These are phyloP conservation scores for Pseudogymnoascus verrucosus DNA, from an alignment of 2,329 filamentous ascomycete species.

Conservation along the genomic window DNA sequence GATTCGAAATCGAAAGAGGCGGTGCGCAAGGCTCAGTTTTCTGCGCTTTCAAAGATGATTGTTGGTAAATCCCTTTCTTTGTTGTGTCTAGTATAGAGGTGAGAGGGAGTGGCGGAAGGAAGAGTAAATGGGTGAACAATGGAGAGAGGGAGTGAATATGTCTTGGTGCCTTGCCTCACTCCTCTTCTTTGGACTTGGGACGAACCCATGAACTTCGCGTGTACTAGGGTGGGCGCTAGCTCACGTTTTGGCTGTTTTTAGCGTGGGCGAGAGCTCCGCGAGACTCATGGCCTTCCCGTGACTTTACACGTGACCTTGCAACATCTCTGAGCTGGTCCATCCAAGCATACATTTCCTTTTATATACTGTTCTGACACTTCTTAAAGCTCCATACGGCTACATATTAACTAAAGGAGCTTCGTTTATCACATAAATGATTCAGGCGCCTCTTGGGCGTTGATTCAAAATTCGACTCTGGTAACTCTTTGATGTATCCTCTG, in stretches of 20 bases:
- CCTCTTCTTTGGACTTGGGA: constrained; percentile 1
- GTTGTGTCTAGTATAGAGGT: neutral
- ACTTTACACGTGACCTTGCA: neutral
- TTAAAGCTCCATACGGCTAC: neutral
- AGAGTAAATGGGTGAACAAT: neutral
- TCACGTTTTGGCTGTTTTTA: neutral
- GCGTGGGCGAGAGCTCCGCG: neutral
- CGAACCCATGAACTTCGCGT: constrained; percentile 1
- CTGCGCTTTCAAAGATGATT: neutral
- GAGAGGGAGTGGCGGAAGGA: neutral
- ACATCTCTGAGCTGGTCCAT: neutral
- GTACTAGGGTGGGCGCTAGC: neutral
- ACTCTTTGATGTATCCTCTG: neutral
- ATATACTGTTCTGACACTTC: neutral
- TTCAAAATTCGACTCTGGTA: neutral
- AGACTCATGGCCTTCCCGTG: neutral
- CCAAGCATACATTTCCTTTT: neutral
- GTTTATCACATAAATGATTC: neutral
- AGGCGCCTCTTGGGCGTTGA: neutral
- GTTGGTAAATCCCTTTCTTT: neutral
- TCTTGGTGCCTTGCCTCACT: constrained; percentile 1
- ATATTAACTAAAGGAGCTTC: neutral
- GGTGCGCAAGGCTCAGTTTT: neutral
- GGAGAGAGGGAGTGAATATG: neutral
- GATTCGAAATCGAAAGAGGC: neutral